A percentile compares a stretch with the other conserved stretches of the same genome.
phyloP scores from a whole-genome alignment of 768 basidiomycete species.

The Kwoniella pini region DNA sequence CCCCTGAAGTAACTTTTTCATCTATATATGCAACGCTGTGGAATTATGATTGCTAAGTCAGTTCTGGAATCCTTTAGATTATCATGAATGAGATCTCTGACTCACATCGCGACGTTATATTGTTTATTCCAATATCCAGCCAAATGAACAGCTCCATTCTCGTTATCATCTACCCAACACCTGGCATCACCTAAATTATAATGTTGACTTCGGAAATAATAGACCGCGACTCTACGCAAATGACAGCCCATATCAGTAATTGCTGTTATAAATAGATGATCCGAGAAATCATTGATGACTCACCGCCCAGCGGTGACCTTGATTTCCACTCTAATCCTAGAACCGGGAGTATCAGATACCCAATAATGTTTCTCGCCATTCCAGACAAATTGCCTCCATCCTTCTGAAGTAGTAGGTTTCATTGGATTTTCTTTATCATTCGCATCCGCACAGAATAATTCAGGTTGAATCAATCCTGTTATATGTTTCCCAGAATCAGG shows the following conservation, averaged over 20 bases:
- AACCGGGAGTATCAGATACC: slow-evolving; percentile 39
- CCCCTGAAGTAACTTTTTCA: slow-evolving; percentile 51
- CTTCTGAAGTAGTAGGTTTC: slow-evolving; percentile 36
- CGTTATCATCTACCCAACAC: slow-evolving; percentile 54
- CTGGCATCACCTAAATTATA: slow-evolving; percentile 47
- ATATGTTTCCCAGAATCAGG: slow-evolving; percentile 33
- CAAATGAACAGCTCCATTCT: slow-evolving; percentile 40
- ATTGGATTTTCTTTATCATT: slow-evolving; percentile 48
- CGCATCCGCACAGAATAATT: slow-evolving; percentile 52
- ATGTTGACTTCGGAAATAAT: slow-evolving; percentile 48
- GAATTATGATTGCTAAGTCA: slow-evolving; percentile 13
- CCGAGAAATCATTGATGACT: too few relatives aligned
- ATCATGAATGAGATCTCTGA: not conserved
- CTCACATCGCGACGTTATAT: slow-evolving; percentile 51
- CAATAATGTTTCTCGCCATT: slow-evolving; percentile 53
- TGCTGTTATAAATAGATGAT: not conserved
- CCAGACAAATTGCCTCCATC: slow-evolving; percentile 50
- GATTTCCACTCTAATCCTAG: slow-evolving; percentile 51
- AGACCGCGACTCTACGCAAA: slow-evolving; percentile 45
- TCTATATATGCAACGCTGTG: slow-evolving; percentile 52
- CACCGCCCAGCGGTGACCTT: slow-evolving; percentile 50
- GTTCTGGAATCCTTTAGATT: not conserved
- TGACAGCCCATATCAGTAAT: not conserved
- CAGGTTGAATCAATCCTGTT: slow-evolving; percentile 41
- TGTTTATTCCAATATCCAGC: slow-evolving; percentile 46